Evolutionary conservation across 768 basidiomycete genomes (phyloP), one percentile per base, ranked within the genome.

Genomic region (Podaxis mareebaensis): DNA sequence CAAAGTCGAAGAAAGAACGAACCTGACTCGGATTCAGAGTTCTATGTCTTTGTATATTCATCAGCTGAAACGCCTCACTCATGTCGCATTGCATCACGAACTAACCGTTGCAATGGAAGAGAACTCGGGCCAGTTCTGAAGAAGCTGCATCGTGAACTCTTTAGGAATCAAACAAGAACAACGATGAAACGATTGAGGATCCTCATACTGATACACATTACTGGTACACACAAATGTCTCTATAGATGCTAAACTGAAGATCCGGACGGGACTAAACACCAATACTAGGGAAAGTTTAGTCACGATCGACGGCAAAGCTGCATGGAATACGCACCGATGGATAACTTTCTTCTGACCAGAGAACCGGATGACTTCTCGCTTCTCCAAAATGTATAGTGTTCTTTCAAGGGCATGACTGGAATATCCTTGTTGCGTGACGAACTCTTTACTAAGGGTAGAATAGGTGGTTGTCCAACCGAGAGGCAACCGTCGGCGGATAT

Each of bases 381-480:
- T 96, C 81, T 99, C 97, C 78, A 99, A 71, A 54, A 99, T 83
- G 71, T 87, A 97, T 65, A 99, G 76, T 20, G 93, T 94, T 66
- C 95, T 81, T 74, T 99, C 97, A 22, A 99, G 82, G 22, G 96
- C 92, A 75, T 95, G 94, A 65, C 84, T 88, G 40, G 91, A 91
- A 72, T 90, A 97, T 3, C 94, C 93, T 73, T 98, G 95, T 68
- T 93, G 90, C 10, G 86, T 89, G 6, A 97, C 95, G 71, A 99
- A 99, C 77, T 99, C 96, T 65, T 90, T 85, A 39, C 95, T 85
- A 52, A 99, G 81, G 68, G 90, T 92, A 74, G 96, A 92, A 71
- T 99, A 99, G 69, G 94, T 96, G 64, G 96, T 98, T 66, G 90
- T 95, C 95, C 96, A 98, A 2, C 96, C 96, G 53, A 97, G 89